Evolutionary conservation across 768 basidiomycete species (phyloP).

Genomic region (Hericium erinaceus): DNA sequence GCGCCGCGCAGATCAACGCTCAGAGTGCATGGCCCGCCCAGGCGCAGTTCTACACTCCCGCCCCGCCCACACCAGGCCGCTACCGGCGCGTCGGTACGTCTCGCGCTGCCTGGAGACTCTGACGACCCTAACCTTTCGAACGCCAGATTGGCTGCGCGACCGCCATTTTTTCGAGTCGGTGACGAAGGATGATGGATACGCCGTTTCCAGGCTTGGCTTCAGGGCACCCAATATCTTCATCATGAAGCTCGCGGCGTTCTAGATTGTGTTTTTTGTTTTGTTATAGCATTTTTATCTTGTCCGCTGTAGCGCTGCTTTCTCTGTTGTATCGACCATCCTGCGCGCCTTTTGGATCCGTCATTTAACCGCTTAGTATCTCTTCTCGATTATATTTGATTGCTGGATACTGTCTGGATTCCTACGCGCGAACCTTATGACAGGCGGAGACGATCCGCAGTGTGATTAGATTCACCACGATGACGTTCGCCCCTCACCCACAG

Average conservation of each 20-base stretch:
- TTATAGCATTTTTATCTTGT: neutral
- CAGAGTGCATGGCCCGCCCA: slow-evolving; percentile 25
- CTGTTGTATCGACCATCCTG: neutral
- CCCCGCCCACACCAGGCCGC: slow-evolving; percentile 34
- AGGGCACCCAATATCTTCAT: slow-evolving; percentile 73
- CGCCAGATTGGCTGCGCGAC: slow-evolving; percentile 70
- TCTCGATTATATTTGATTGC: too few relatives aligned
- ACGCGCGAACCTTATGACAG: too few relatives aligned
- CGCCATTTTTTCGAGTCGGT: slow-evolving; percentile 62
- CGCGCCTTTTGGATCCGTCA: too few relatives aligned
- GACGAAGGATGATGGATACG: slow-evolving; percentile 50
- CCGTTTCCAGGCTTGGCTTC: slow-evolving; percentile 55
- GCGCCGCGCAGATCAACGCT: slow-evolving; percentile 40
- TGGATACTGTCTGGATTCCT: too few relatives aligned
- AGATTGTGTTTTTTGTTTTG: neutral
- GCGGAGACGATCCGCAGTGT: too few relatives aligned
- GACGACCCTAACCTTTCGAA: neutral
- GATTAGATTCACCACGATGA: too few relatives aligned
- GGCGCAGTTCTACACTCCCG: slow-evolving; percentile 36
- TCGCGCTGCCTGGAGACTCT: neutral
- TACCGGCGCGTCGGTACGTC: slow-evolving; percentile 57
- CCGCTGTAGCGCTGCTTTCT: neutral
- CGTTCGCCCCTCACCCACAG: too few relatives aligned
- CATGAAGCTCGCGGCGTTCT: slow-evolving; percentile 47
- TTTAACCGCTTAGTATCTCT: too few relatives aligned